Conservation (phyloP, 495 filamentous ascomycete species). For the Sporormia fimetaria region DNA sequence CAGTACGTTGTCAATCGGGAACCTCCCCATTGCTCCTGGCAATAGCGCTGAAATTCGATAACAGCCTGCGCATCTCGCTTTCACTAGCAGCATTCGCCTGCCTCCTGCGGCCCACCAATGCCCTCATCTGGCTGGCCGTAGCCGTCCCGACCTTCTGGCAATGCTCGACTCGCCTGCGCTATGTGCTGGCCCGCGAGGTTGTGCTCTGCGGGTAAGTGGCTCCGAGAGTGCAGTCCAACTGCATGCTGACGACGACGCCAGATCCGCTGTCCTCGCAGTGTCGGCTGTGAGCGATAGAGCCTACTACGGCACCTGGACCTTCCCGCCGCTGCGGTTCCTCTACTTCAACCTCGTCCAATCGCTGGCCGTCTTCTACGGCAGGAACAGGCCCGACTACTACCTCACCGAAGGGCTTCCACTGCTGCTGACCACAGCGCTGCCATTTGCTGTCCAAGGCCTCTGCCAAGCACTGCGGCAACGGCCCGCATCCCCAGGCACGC, state of each 20-base stretch:
- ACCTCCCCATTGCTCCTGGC: conserved; percentile 1
- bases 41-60: conserved; percentile 11
- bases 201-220: conserved; percentile 54
- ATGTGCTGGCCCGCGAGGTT: conserved; percentile 49
- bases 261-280: conserved; percentile 45
- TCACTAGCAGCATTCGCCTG: conserved; percentile 70
- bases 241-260: conserved; percentile 25
- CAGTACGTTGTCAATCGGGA: conserved; percentile 10
- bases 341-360: conserved; percentile 85
- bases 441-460: conserved; percentile 58
- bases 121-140: conserved; percentile 67
- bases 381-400: conserved; percentile 87
- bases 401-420: conserved; percentile 80
- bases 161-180: conserved; percentile 36
- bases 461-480: conserved; percentile 38
- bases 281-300: conserved; percentile 61
- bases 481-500: neutral
- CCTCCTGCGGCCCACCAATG: conserved; percentile 81
- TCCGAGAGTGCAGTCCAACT: neutral
- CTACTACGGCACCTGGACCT: conserved; percentile 81
- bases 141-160: conserved; percentile 38
- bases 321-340: conserved; percentile 79
- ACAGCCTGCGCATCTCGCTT: conserved; percentile 56
- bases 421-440: conserved; percentile 71
- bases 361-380: conserved; percentile 85